phyloP scores from a whole-genome alignment of 164 flowering plant species.

The Vitis rupestris region DNA sequence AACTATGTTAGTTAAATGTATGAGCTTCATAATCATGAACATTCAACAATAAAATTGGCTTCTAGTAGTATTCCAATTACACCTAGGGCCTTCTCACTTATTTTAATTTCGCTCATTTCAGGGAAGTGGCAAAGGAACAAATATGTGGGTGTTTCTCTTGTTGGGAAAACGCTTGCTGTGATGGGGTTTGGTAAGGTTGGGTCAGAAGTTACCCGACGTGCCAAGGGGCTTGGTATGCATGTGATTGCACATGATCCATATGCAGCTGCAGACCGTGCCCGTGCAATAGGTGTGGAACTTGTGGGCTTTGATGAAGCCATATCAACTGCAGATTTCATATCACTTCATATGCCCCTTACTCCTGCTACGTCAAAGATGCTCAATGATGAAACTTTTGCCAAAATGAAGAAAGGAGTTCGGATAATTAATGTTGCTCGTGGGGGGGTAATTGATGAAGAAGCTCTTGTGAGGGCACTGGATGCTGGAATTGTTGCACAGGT shows the following conservation, averaged over 20 bases:
- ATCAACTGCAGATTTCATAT: slow-evolving; percentile 73
- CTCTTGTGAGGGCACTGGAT: slow-evolving; percentile 75
- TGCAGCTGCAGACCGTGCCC: slow-evolving; percentile 91
- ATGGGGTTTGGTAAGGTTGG: slow-evolving; percentile 96
- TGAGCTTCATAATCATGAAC: too few relatives aligned
- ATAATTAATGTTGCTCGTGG: slow-evolving; percentile 92
- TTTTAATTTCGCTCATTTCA: slow-evolving; percentile 13
- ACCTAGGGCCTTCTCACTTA: not conserved
- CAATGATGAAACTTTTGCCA: slow-evolving; percentile 77
- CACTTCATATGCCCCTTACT: slow-evolving; percentile 88
- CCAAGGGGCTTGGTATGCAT: slow-evolving; percentile 87
- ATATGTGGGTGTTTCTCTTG: slow-evolving; percentile 86
- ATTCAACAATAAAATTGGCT: too few relatives aligned
- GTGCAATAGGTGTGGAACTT: slow-evolving; percentile 84
- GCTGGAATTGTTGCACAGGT: slow-evolving; percentile 86
- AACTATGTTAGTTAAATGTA: too few relatives aligned
- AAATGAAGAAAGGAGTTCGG: slow-evolving; percentile 83
- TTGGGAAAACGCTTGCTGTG: slow-evolving; percentile 81
- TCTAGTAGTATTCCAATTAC: too few relatives aligned
- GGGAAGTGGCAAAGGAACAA: slow-evolving; percentile 80
- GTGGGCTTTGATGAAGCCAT: slow-evolving; percentile 77
- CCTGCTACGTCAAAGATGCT: slow-evolving; percentile 74
- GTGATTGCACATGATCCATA: slow-evolving; percentile 88
- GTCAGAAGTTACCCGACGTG: slow-evolving; percentile 82
- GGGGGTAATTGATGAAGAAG: slow-evolving; percentile 89